Percentiles rank a stretch among this genome's conserved stretches.
These are phyloP conservation scores for Zasmidium citrigriseum DNA, from an alignment of 2,329 filamentous ascomycete species.

Conservation along the genomic window DNA sequence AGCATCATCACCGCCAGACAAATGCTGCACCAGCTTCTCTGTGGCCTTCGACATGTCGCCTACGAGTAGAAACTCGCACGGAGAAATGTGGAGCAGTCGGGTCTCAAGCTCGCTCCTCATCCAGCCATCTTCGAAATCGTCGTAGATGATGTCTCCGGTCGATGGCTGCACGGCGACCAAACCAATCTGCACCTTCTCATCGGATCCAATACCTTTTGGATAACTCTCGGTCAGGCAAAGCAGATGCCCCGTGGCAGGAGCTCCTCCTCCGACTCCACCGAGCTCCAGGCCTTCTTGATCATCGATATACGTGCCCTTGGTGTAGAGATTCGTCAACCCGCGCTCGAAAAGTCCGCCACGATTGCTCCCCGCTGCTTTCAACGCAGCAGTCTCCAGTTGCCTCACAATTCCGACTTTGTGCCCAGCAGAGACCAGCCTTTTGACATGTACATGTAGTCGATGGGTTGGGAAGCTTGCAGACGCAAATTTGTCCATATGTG, in stretches of 20 bases:
- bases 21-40: constrained; percentile 86
- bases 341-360: constrained; percentile 88
- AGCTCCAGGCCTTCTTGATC: constrained; percentile 78
- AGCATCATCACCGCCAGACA: constrained; percentile 85
- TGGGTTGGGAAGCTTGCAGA: constrained; percentile 95
- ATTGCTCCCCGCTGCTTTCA: constrained; percentile 95
- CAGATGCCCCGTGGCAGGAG: constrained; percentile 76
- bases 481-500: constrained; percentile 87
- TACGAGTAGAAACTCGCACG: constrained; percentile 91
- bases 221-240: constrained; percentile 87
- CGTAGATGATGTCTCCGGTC: constrained; percentile 94
- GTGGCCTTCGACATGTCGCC: constrained; percentile 87
- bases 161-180: constrained; percentile 92
- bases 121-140: constrained; percentile 94
- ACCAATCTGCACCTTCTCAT: constrained; percentile 91
- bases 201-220: constrained; percentile 76
- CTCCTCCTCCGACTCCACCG: constrained; percentile 56
- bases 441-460: constrained; percentile 87
- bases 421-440: constrained; percentile 85
- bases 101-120: constrained; percentile 98
- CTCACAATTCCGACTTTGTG: constrained; percentile 95
- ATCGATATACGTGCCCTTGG: constrained; percentile 96
- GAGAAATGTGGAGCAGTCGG: constrained; percentile 88
- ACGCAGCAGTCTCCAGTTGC: constrained; percentile 89
- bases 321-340: constrained; percentile 94